These are phyloP conservation scores for Odonthalia washingtoniensis DNA, from an alignment of 31 red algal genomes.

Conservation along the genomic window DNA sequence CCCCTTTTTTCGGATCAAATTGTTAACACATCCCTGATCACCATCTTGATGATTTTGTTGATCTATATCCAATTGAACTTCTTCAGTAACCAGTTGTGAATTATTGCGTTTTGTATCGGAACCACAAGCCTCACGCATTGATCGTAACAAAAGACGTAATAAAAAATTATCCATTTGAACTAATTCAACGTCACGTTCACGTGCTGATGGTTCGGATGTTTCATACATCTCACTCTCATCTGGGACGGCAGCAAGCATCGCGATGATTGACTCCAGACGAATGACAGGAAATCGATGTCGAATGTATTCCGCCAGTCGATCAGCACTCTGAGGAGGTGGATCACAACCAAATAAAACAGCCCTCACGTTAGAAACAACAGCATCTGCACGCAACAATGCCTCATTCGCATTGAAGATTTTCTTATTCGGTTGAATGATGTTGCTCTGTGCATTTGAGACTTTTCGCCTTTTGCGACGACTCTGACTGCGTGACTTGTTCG, in stretches of 20 bases:
- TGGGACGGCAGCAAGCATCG: slow-evolving; percentile 43
- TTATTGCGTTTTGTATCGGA: neutral
- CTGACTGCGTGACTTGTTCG: too few relatives aligned
- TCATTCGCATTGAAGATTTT: neutral
- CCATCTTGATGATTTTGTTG: neutral
- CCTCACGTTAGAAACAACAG: neutral
- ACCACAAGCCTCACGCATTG: neutral
- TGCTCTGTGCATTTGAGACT: too few relatives aligned
- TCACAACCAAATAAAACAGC: neutral
- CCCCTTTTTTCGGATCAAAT: neutral
- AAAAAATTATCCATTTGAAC: slow-evolving; percentile 68
- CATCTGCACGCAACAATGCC: neutral
- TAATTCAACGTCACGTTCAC: slow-evolving; percentile 51
- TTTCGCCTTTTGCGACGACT: neutral
- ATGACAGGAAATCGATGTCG: slow-evolving; percentile 20
- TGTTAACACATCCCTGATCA: neutral
- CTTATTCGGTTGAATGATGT: too few relatives aligned
- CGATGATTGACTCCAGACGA: slow-evolving; percentile 41
- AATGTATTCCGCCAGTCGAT: neutral
- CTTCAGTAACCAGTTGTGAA: neutral
- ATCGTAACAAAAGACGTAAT: slow-evolving; percentile 27
- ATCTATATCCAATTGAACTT: too few relatives aligned
- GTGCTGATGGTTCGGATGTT: neutral
- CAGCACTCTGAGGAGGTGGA: too few relatives aligned
- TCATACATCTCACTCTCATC: slow-evolving; percentile 21